Conservation (phyloP, 2,329 filamentous ascomycete species). For the Stemphylium lycopersici region DNA sequence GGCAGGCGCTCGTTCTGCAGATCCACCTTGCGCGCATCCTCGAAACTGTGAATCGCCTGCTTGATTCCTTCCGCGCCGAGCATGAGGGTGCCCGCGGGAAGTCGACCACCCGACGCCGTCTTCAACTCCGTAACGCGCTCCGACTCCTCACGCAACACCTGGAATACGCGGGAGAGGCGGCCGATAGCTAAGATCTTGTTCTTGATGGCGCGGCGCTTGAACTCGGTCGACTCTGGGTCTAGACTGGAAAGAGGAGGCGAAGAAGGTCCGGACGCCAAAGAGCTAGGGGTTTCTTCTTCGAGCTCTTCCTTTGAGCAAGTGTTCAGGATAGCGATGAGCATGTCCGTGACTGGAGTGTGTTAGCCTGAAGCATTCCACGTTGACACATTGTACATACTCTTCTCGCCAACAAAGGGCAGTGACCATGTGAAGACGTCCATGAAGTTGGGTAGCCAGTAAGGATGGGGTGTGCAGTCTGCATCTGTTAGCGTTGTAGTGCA, state of each 20-base stretch:
- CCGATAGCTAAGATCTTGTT: conserved; percentile 99
- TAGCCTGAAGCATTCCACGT: conserved; percentile 14
- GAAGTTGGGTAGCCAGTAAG: conserved; percentile 99
- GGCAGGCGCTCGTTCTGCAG: conserved; percentile 94
- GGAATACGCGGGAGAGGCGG: conserved; percentile 95
- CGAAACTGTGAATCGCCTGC: conserved; percentile 95
- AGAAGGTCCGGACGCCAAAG: conserved; percentile 71
- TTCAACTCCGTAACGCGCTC: conserved; percentile 97
- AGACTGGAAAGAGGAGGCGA: conserved; percentile 71
- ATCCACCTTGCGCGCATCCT: conserved; percentile 96
- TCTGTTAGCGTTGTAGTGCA: conserved; percentile 17
- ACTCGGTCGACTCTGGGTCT: conserved; percentile 88
- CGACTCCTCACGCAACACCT: conserved; percentile 95
- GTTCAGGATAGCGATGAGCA: conserved; percentile 98
- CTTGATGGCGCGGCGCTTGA: conserved; percentile 96
- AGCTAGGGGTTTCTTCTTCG: conserved; percentile 81
- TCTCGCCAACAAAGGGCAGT: conserved; percentile 96
- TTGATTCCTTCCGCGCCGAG: conserved; percentile 98
- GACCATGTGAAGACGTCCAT: conserved; percentile 99
- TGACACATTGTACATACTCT: conserved; percentile 55
- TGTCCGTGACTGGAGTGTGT: conserved; percentile 73
- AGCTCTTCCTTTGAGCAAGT: conserved; percentile 98
- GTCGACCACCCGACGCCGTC: conserved; percentile 88
- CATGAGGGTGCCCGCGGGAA: conserved; percentile 96
- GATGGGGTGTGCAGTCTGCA: conserved; percentile 89